phyloP scores from a whole-genome alignment of 2,329 filamentous ascomycete species.

The Trichothecium sympodiale region DNA sequence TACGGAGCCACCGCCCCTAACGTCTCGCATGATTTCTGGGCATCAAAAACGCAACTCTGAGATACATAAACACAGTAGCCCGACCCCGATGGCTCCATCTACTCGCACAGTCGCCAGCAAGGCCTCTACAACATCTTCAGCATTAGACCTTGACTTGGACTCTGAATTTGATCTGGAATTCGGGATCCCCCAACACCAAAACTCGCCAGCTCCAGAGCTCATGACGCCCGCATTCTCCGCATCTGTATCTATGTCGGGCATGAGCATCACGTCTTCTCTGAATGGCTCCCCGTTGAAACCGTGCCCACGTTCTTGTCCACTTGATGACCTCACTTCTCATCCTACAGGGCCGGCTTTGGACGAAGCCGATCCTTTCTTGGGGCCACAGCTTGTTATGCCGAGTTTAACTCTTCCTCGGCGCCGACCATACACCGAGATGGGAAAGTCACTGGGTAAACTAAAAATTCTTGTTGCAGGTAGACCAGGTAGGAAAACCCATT shows the following conservation, averaged over 20 bases:
- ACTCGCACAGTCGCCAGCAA: conserved; percentile 3
- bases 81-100: conserved; percentile 2
- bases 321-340: too few relatives aligned
- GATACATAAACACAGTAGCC: background rate
- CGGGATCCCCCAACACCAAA: too few relatives aligned
- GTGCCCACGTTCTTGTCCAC: too few relatives aligned
- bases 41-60: too few relatives aligned
- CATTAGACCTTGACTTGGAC: conserved; percentile 3
- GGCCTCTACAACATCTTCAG: conserved; percentile 7
- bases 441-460: conserved; percentile 72
- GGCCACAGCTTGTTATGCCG: conserved; percentile 91
- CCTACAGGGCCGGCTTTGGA: too few relatives aligned
- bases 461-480: conserved; percentile 82
- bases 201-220: too few relatives aligned
- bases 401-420: conserved; percentile 85
- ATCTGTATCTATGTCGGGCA: too few relatives aligned
- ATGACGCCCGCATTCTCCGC: too few relatives aligned
- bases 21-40: background rate
- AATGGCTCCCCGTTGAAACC: too few relatives aligned
- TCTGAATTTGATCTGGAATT: too few relatives aligned
- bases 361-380: conserved; percentile 2
- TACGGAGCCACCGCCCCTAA: background rate
- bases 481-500: conserved; percentile 39
- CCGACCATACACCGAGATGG: conserved; percentile 79
- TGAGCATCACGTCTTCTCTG: too few relatives aligned